A percentile compares a stretch with the other conserved stretches of the same genome.
Conservation (phyloP, 1,284 basidiomycete genomes). For the Puccinia triticina region DNA sequence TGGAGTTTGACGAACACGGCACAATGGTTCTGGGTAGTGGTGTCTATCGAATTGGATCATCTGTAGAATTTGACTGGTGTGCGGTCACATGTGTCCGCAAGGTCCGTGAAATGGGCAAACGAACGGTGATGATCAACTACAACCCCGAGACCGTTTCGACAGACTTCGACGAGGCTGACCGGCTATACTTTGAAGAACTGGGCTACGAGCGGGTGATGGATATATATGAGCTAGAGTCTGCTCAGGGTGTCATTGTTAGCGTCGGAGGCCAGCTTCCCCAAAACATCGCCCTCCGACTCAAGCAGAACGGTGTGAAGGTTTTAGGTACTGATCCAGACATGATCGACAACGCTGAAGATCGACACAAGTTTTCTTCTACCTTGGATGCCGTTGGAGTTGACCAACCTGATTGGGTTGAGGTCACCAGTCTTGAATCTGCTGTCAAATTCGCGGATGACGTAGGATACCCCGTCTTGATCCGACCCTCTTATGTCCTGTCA, state of each 20-base stretch:
- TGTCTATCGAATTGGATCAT: slow-evolving; percentile 96
- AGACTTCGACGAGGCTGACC: slow-evolving; percentile 98
- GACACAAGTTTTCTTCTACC: slow-evolving; percentile 97
- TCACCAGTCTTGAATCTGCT: slow-evolving; percentile 82
- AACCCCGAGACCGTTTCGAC: slow-evolving; percentile 99
- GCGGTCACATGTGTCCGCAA: slow-evolving; percentile 95
- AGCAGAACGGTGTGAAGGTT: slow-evolving; percentile 85
- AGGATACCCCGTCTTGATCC: slow-evolving; percentile 89
- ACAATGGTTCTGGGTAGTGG: slow-evolving; percentile 99
- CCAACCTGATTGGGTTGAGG: slow-evolving; percentile 95
- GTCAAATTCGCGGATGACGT: slow-evolving; percentile 88
- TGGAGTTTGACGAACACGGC: slow-evolving; percentile 92
- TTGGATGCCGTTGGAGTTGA: slow-evolving; percentile 94
- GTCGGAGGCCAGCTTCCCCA: slow-evolving; percentile 98
- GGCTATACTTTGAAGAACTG: slow-evolving; percentile 97
- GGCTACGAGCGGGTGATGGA: slow-evolving; percentile 99
- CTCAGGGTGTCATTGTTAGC: slow-evolving; percentile 90
- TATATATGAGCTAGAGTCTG: slow-evolving; percentile 94
- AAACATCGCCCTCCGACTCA: slow-evolving; percentile 95
- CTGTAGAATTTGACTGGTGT: slow-evolving; percentile 99
- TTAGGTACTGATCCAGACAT: slow-evolving; percentile 92
- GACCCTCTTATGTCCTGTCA: slow-evolving; percentile 95
- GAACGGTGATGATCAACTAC: slow-evolving; percentile 99
- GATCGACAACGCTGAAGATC: slow-evolving; percentile 97
- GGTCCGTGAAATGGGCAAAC: slow-evolving; percentile 85